Base-by-base conservation (phyloP, 2,329 filamentous ascomycete genomes). In the Microdochium paspali region DNA sequence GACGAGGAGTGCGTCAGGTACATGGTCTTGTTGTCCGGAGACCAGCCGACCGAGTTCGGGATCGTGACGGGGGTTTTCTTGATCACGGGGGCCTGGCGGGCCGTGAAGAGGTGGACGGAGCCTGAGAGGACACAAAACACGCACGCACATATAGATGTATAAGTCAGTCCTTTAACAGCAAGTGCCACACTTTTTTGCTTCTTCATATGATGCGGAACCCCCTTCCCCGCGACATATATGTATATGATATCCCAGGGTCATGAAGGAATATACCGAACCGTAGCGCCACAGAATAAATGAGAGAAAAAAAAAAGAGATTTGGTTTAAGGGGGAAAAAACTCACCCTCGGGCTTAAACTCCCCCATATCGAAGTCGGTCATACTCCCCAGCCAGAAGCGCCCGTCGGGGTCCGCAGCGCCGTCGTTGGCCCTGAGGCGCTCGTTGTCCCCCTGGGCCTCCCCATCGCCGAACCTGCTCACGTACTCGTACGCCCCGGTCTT, bases 1-100 rank as follows among this genome's bases (percentile, higher is more conserved):
- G 77, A 79, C 4, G 84, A 81, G 32, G 87, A 88, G 69, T 95
- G 84, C 23, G 87, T 90, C 61, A 90, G 84, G 73, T 88, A 95
- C 76, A 93, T 82, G 48, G 76, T 88, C 61, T 78, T 79, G 58
- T 79, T 72, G 59, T 85, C 79, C 12, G 74, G 72, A 39, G 86
- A 90, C 86, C 87, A 95, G 53, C 85, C 84, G 45, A 90, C 81
- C 44, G 86, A 84, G 67, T 95, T 95, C 48, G 90, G 90, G 55
- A 95, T 94, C 28, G 76, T 84, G 56, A 94, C 54, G 10, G 59
- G 76, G 45, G 72, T 70, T 46, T 76, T 69, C 49, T 85, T 72
- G 53, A 86, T 71, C 31, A 76, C 73, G 52, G 84, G 71, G 24
- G 70, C 72, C 44, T 79, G 68, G 58, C 82, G 75, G 13, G 74